phyloP scores from a whole-genome alignment of 2,329 filamentous ascomycete genomes.

The Calonectria honghensis region DNA sequence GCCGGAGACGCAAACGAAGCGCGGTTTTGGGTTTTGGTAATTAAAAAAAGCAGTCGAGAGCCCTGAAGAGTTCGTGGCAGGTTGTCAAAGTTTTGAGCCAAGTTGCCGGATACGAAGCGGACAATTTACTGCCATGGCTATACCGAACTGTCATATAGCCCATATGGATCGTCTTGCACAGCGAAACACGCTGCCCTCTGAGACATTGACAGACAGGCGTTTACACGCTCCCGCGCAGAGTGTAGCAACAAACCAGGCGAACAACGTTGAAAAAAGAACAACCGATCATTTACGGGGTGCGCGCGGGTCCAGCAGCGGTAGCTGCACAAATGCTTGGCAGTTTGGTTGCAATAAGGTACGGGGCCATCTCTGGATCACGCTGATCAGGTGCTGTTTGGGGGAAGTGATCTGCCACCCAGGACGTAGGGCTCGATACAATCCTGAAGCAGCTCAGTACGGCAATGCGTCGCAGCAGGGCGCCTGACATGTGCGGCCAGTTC shows the following conservation, averaged over 20 bases:
- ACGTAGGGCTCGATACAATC: constrained; percentile 36
- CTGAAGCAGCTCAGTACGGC: constrained; percentile 30
- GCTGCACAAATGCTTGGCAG: constrained; percentile 37
- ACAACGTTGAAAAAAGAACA: constrained; percentile 6
- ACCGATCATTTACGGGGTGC: constrained; percentile 26
- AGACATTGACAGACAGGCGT: constrained; percentile 23
- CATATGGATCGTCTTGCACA: constrained; percentile 16
- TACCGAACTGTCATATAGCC: constrained; percentile 31
- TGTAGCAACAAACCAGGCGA: constrained; percentile 4
- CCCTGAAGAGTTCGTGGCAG: not conserved
- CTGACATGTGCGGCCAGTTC: constrained; percentile 24
- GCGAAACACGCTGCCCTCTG: constrained; percentile 21
- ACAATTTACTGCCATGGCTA: constrained; percentile 10
- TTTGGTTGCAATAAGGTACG: constrained; percentile 40
- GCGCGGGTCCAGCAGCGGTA: constrained; percentile 26
- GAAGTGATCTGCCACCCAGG: constrained; percentile 37
- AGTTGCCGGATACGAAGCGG: constrained; percentile 22
- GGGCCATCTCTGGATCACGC: constrained; percentile 28
- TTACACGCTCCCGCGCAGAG: constrained; percentile 2
- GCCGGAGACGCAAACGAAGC: not conserved
- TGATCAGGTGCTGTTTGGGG: constrained; percentile 36
- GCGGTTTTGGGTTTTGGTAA: constrained; percentile 21
- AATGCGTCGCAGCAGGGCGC: constrained; percentile 25
- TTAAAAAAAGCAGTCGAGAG: not conserved
- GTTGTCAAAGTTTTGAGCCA: constrained; percentile 16